Evolutionary conservation across 768 basidiomycete species (phyloP), one percentile per base, ranked within the genome.

Genomic region (Rhizopogon roseolus): DNA sequence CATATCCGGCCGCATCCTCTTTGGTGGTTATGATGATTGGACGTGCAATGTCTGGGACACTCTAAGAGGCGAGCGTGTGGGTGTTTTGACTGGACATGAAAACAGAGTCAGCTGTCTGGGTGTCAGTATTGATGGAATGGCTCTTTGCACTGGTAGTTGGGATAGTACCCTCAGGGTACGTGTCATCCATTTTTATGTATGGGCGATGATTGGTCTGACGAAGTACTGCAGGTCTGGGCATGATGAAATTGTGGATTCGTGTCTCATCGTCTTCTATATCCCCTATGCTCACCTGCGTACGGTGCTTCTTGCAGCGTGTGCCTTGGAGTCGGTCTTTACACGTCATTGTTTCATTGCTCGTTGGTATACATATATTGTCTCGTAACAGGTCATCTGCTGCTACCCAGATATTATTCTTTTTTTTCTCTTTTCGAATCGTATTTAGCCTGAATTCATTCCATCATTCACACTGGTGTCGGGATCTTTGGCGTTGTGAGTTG

Each of bases 11-110:
- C 90, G 96, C 55, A 92, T 99, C 62, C 79, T 99, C 38, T 99
- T 99, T 61, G 96, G 97, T 59, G 96, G 96, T 40, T 99, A 99
- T 68, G 96, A 99, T 71, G 96, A 99, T 68, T 98, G 97, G 91
- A 98, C 97, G 61, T 95, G 93, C 78, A 99, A 99, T 67, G 96
- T 98, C 49, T 99, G 96, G 96, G 96, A 99, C 69, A 98, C 95
- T 28, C 79, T 99, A 65, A 97, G 96, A 72, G 97, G 97, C 52
- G 96, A 98, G 71, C 90, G 96, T 53, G 94, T 99, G 39, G 96
- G 96, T 54, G 97, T 99, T 50, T 73, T 99, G 57, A 93, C 94
- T 37, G 96, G 97, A 16, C 96, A 99, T 65, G 96, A 99, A 79
- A 99, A 99, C 77, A 79, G 96, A 59, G 94, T 99, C 61, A 91